phyloP scores from a whole-genome alignment of 2,329 filamentous ascomycete species.

The Phyllosticta citrichinensis region DNA sequence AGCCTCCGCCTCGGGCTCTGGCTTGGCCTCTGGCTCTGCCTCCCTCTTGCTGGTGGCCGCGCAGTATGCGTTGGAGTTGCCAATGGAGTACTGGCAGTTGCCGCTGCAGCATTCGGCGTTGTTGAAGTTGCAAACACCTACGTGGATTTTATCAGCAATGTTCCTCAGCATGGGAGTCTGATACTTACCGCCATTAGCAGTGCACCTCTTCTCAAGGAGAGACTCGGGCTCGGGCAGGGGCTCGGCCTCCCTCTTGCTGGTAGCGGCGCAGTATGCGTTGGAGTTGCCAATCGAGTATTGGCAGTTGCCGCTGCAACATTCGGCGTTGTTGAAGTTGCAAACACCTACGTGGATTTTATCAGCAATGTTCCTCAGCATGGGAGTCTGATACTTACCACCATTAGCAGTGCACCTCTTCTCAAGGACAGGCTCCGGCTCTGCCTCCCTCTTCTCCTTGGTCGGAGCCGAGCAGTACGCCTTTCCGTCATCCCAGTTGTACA shows the following conservation, averaged over 20 bases:
- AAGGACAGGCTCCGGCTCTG: not conserved
- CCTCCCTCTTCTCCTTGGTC: not conserved
- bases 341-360: not conserved
- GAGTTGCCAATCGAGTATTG: not conserved
- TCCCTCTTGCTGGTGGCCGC: not conserved
- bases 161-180: not conserved
- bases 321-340: not conserved
- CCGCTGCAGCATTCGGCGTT: constrained; percentile 1
- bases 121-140: not conserved
- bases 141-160: not conserved
- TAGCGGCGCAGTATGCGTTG: not conserved
- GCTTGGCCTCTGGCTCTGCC: not conserved
- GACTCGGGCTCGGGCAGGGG: not conserved
- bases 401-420: constrained; percentile 3
- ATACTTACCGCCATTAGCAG: not conserved
- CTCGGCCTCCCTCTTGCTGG: not conserved
- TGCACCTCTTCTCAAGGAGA: constrained; percentile 2
- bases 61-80: not conserved
- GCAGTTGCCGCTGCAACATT: constrained; percentile 2
- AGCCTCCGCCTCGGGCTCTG: no score
- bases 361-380: not conserved
- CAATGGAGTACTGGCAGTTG: constrained; percentile 1
- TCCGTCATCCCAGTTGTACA: not conserved
- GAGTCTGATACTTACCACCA: not conserved
- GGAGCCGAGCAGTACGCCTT: no score